phyloP scores from a whole-genome alignment of 768 basidiomycete genomes.

The Cyclocybe cylindracea region DNA sequence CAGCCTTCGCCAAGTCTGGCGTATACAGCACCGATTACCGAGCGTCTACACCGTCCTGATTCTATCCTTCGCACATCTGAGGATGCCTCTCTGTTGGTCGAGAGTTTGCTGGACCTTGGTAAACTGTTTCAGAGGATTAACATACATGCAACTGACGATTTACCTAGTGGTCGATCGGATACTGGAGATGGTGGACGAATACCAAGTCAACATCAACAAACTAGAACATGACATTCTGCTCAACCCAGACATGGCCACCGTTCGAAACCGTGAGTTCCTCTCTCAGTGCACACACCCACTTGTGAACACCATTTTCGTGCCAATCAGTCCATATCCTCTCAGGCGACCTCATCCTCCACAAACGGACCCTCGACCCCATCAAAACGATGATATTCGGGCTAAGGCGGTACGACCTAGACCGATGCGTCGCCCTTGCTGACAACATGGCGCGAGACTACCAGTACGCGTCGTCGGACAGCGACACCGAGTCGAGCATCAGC shows the following conservation, averaged over 20 bases:
- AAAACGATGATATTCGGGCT: constrained; percentile 66
- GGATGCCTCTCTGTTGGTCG: constrained; percentile 61
- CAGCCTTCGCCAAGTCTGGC: constrained; percentile 44
- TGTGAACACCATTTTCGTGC: no score
- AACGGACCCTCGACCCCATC: constrained; percentile 69
- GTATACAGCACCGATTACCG: constrained; percentile 55
- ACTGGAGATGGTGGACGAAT: constrained; percentile 66
- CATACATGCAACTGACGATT: no score
- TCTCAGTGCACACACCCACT: constrained; percentile 47
- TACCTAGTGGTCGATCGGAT: constrained; percentile 60
- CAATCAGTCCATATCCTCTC: constrained; percentile 45
- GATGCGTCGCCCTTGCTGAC: constrained; percentile 26
- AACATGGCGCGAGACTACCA: constrained; percentile 12
- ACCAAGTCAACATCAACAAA: constrained; percentile 58
- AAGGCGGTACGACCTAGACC: constrained; percentile 62
- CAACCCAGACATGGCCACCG: constrained; percentile 57
- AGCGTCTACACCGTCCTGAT: constrained; percentile 56
- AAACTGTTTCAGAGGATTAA: background rate
- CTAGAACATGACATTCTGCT: constrained; percentile 61
- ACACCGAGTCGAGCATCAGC: background rate
- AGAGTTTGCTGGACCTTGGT: constrained; percentile 60
- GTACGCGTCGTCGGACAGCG: background rate
- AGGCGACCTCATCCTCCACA: constrained; percentile 70
- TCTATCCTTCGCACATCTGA: constrained; percentile 62
- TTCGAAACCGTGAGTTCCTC: constrained; percentile 50